Evolutionary conservation across 768 basidiomycete species (phyloP).

Genomic region (Clitopilus hobsonii): DNA sequence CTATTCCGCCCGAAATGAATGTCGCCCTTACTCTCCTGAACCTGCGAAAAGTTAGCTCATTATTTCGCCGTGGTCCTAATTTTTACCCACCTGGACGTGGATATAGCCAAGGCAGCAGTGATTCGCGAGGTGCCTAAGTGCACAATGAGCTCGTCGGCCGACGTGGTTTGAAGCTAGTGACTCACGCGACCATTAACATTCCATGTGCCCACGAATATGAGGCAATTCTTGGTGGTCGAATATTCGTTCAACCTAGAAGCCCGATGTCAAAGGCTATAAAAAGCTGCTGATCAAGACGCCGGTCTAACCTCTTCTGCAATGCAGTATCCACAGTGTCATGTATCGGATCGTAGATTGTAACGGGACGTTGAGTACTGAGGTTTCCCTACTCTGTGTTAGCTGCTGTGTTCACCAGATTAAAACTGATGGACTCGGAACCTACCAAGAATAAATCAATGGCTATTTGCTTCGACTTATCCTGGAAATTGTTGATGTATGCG

Average conservation of each 20-base stretch:
- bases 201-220: conserved; percentile 89
- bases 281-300: not conserved
- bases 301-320: conserved; percentile 59
- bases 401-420: not conserved
- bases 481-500: conserved; percentile 97
- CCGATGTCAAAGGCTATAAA: conserved; percentile 4
- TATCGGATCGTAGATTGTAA: conserved; percentile 91
- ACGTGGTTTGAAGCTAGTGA: conserved; percentile 2
- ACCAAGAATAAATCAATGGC: conserved; percentile 97
- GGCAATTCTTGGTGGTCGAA: conserved; percentile 67
- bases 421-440: conserved; percentile 17
- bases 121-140: conserved; percentile 67
- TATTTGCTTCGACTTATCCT: conserved; percentile 89
- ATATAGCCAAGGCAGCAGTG: conserved; percentile 86
- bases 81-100: conserved; percentile 43
- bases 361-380: conserved; percentile 79
- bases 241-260: conserved; percentile 63
- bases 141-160: conserved; percentile 1
- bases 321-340: conserved; percentile 80
- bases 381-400: conserved; percentile 66
- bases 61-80: not conserved
- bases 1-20: not conserved
- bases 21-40: not conserved
- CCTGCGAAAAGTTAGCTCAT: not conserved
- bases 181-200: conserved; percentile 88